A percentile compares a stretch with the other conserved stretches of the same genome.
Conservation (phyloP, 495 filamentous ascomycete genomes). For the Oleoguttula mirabilis region DNA sequence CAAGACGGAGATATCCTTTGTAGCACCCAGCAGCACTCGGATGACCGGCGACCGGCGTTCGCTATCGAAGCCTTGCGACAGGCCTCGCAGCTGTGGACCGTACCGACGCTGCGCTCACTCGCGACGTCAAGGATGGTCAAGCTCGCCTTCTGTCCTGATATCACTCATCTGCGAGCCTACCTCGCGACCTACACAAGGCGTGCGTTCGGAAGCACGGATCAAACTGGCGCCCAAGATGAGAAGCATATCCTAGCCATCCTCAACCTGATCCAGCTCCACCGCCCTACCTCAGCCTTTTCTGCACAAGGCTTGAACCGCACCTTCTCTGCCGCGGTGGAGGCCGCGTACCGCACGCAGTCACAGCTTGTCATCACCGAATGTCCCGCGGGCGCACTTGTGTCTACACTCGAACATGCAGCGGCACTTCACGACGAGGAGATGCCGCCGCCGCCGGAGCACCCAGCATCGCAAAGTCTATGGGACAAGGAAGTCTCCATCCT, state of each 20-base stretch:
- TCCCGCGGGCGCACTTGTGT: neutral
- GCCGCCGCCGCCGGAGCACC: conserved; percentile 24
- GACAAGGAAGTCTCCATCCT: conserved; percentile 31
- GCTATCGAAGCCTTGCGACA: neutral
- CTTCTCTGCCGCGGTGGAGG: conserved; percentile 54
- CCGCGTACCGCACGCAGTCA: conserved; percentile 29
- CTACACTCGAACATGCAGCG: conserved; percentile 1
- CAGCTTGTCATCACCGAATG: conserved; percentile 26
- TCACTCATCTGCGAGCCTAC: conserved; percentile 67
- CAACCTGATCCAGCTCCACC: conserved; percentile 55
- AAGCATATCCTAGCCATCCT: conserved; percentile 47
- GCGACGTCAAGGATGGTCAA: conserved; percentile 53
- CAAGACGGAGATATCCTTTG: no score
- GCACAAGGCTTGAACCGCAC: conserved; percentile 69
- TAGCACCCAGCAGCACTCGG: no score
- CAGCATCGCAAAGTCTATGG: conserved; percentile 23
- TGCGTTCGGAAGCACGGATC: neutral
- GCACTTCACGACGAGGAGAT: conserved; percentile 25
- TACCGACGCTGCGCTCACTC: conserved; percentile 57
- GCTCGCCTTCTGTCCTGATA: conserved; percentile 57
- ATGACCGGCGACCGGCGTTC: no score
- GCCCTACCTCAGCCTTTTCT: conserved; percentile 65
- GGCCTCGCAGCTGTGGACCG: conserved; percentile 23
- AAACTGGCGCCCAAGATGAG: neutral
- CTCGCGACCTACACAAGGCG: conserved; percentile 42